These are phyloP conservation scores for Crucibulum laeve DNA, from an alignment of 768 basidiomycete genomes.

Conservation along the genomic window DNA sequence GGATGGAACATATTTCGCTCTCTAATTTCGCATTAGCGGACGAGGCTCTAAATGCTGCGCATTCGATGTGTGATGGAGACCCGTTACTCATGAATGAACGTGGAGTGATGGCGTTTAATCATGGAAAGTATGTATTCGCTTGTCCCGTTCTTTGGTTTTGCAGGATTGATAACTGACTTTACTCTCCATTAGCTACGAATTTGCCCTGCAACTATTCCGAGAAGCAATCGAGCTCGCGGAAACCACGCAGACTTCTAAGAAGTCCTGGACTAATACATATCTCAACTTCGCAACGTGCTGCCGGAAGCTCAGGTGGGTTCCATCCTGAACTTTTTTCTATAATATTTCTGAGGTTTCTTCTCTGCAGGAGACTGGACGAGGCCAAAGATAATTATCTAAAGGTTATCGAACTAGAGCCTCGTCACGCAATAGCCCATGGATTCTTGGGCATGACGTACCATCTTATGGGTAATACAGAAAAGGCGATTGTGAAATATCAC, in stretches of 20 bases:
- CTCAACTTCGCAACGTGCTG: conserved; percentile 90
- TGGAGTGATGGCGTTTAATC: conserved; percentile 89
- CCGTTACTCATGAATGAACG: conserved; percentile 89
- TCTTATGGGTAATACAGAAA: conserved; percentile 64
- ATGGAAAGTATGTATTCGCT: conserved; percentile 58
- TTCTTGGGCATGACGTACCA: conserved; percentile 91
- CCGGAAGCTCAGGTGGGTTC: conserved; percentile 69
- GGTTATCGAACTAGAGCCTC: conserved; percentile 85
- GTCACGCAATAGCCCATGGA: conserved; percentile 74
- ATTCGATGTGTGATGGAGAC: conserved; percentile 79
- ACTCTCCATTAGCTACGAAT: conserved; percentile 51
- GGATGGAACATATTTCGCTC: conserved; percentile 96
- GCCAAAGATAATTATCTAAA: conserved; percentile 72
- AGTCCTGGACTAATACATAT: conserved; percentile 86
- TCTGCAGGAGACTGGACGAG: conserved; percentile 45
- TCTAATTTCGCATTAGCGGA: conserved; percentile 79
- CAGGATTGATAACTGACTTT: conserved; percentile 1
- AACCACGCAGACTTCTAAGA: conserved; percentile 80
- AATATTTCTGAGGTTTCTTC: not conserved
- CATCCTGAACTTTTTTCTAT: not conserved
- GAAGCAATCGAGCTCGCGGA: conserved; percentile 77
- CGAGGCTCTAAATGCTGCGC: conserved; percentile 82
- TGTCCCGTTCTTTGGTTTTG: not conserved
- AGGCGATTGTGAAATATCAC: conserved; percentile 88
- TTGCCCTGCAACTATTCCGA: conserved; percentile 68